These are phyloP conservation scores for Pestalotiopsis sp. DNA, from an alignment of 2,329 filamentous ascomycete genomes.

Conservation along the genomic window DNA sequence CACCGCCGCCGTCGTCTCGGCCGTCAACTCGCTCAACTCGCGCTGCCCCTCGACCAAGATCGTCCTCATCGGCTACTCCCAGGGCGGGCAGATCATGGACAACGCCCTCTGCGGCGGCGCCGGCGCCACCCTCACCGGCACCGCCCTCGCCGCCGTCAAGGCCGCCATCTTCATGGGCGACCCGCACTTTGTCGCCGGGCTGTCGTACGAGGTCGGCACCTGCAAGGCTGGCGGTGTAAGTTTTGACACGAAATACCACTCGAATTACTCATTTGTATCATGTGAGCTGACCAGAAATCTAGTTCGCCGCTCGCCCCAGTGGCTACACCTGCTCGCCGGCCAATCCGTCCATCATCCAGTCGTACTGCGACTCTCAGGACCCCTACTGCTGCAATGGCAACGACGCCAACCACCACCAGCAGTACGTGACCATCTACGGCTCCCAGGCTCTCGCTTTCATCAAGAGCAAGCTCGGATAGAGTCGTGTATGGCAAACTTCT, in stretches of 20 bases:
- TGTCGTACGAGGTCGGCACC: slow-evolving; percentile 64
- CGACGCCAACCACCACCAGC: slow-evolving; percentile 61
- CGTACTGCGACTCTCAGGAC: slow-evolving; percentile 67
- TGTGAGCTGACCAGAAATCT: not conserved
- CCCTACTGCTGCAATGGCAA: slow-evolving; percentile 70
- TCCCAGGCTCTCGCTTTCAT: slow-evolving; percentile 62
- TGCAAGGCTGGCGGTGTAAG: slow-evolving; percentile 62
- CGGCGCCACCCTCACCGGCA: slow-evolving; percentile 46
- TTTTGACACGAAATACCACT: slow-evolving; percentile 14
- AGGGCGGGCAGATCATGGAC: slow-evolving; percentile 67
- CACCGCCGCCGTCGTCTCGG: slow-evolving; percentile 55
- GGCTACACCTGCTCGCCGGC: slow-evolving; percentile 60
- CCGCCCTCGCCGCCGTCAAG: slow-evolving; percentile 57
- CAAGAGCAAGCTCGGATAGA: slow-evolving; percentile 39
- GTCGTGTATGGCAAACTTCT: not conserved
- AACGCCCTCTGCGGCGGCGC: slow-evolving; percentile 63
- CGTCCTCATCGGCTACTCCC: slow-evolving; percentile 66
- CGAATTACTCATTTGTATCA: not conserved
- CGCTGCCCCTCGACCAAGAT: slow-evolving; percentile 60
- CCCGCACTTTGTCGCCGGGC: slow-evolving; percentile 56
- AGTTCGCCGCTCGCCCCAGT: slow-evolving; percentile 63
- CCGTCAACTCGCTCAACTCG: slow-evolving; percentile 57
- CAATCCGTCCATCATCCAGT: slow-evolving; percentile 56
- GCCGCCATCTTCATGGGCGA: slow-evolving; percentile 67
- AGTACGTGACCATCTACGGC: slow-evolving; percentile 67